phyloP scores from a whole-genome alignment of 306 rosid species.

The Quillaja saponaria region DNA sequence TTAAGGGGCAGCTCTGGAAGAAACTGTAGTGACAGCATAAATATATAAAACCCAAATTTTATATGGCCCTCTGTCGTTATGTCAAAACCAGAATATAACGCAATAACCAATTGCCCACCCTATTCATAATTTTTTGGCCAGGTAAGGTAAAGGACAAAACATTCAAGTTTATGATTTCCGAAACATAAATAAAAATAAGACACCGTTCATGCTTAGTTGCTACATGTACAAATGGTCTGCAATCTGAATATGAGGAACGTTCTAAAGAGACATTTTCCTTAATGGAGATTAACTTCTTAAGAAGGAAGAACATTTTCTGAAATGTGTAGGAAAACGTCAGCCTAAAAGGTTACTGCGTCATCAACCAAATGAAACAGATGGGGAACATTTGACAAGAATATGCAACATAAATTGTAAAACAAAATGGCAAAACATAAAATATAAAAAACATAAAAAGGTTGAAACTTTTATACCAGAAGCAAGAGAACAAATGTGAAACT shows the following conservation, averaged over 20 bases:
- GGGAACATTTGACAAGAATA: neutral
- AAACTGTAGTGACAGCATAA: too few species aligned
- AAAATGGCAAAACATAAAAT: too few species aligned
- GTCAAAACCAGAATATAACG: neutral
- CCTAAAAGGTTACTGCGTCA: neutral
- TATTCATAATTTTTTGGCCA: too few species aligned
- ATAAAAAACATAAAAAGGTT: neutral
- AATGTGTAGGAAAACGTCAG: neutral
- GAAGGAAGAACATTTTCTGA: too few species aligned
- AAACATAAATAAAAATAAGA: neutral
- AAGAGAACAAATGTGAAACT: neutral
- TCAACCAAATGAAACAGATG: neutral
- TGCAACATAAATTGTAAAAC: too few species aligned
- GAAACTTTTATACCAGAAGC: neutral
- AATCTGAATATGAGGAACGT: too few species aligned
- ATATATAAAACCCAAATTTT: slow-evolving; percentile 6
- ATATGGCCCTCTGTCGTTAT: too few species aligned
- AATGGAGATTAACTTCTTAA: neutral
- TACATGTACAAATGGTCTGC: neutral
- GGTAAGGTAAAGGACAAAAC: slow-evolving; percentile 5
- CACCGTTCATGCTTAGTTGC: neutral
- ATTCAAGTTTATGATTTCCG: slow-evolving; percentile 1
- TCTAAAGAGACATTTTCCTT: neutral
- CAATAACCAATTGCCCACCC: too few species aligned
- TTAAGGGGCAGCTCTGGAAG: too few species aligned